Base-by-base conservation (phyloP, 345 rosid species). In the Camelina neglecta region DNA sequence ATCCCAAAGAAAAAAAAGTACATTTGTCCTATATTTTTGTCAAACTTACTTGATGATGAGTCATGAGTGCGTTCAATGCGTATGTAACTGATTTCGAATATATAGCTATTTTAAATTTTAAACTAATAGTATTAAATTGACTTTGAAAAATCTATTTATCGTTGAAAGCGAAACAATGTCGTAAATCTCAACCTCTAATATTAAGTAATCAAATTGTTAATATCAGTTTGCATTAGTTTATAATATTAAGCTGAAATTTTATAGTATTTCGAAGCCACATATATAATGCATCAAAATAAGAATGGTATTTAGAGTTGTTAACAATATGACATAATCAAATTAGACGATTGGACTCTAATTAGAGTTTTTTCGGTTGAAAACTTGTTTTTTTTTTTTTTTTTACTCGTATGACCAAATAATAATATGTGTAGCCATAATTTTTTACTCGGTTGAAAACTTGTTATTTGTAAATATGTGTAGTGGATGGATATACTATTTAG, bases 21-120 rank as follows among this genome's bases (percentile, higher is more conserved):
- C 72, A 15, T 71, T 77, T 77, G 80, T 62, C 67, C 29, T 51
- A 71, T 64, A 64, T 26, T 76, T 76, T 76, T 76, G 75, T 55
- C 74, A 55, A 76, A 29, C 26, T 55, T 69, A 20, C 44, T 59
- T 63, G 71, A 76, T 62, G 31, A 29, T 29, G 31, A 29, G 31
- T 29, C 31, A 29, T 29, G 65, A 61, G 29, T 54, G 65, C 44
- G 60, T 59, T 7, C 41, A 26, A 33, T 26, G 39, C 58, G 79
- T 53, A 13, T 44, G n/a, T 44, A 7, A 41, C 4, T 60, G 15
- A 23, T 38, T 44, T 4, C 6, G 21, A 24, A 38, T 23, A 50
- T 26, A 9, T 35, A 60, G 21, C 21, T 42, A 29, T 29, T 12
- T 39, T 7, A 8, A 39, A 39, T 38, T 29, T 35, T 49, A 0